A percentile compares a stretch with the other conserved stretches of the same genome.
Evolutionary conservation across 129 eudicot species (phyloP).

Genomic region (Centaurea solstitialis): DNA sequence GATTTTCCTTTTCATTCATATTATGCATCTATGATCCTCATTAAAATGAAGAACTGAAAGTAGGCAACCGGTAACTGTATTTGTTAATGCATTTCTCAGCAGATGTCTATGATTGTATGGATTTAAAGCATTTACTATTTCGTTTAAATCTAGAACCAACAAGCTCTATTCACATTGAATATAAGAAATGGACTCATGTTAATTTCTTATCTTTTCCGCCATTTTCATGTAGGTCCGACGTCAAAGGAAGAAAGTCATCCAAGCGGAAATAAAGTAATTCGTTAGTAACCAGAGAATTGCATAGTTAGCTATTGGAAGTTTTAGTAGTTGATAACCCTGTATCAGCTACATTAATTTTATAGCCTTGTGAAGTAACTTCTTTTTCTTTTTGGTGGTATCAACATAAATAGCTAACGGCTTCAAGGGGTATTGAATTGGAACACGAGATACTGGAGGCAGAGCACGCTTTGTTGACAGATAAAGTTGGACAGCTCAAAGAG

Average conservation of each 20-base stretch:
- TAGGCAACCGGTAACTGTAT: neutral
- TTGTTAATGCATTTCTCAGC: neutral
- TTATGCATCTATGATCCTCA: neutral
- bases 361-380: conserved; percentile 5
- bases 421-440: conserved; percentile 75
- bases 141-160: neutral
- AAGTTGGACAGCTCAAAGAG: conserved; percentile 69
- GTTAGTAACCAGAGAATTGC: conserved; percentile 10
- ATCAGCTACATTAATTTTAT: neutral
- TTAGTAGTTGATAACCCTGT: conserved; percentile 10
- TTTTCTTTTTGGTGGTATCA: conserved; percentile 13
- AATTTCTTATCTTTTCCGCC: neutral
- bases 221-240: conserved; percentile 53
- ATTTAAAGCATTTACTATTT: neutral
- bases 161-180: neutral
- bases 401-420: conserved; percentile 48
- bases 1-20: neutral
- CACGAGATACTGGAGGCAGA: conserved; percentile 79
- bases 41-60: neutral
- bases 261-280: conserved; percentile 50
- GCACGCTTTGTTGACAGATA: conserved; percentile 61
- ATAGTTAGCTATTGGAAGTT: conserved; percentile 7
- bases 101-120: neutral
- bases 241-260: conserved; percentile 48
- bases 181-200: neutral